A percentile compares a stretch with the other conserved stretches of the same genome.
These are phyloP conservation scores for Backusella liffmaniae DNA, from an alignment of 192 early-diverging fungal genomes.

Conservation along the genomic window DNA sequence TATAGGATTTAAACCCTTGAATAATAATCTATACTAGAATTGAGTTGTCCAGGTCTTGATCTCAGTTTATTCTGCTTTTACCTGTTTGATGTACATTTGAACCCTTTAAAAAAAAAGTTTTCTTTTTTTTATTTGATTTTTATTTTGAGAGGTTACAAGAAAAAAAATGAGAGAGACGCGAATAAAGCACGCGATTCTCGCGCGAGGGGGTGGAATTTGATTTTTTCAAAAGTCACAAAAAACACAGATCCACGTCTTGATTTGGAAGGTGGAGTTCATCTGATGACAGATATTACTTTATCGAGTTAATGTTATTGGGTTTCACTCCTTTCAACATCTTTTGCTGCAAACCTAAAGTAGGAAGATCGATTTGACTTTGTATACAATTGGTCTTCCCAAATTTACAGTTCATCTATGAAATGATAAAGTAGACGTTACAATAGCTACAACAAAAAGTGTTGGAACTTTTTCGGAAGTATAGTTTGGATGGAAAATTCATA, in stretches of 20 bases:
- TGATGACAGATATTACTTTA: not conserved
- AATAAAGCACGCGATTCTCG: not conserved
- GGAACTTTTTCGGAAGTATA: too few relatives aligned
- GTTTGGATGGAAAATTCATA: too few relatives aligned
- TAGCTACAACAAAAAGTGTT: too few relatives aligned
- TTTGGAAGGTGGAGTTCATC: not conserved
- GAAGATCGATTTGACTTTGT: too few relatives aligned
- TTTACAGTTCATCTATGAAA: too few relatives aligned
- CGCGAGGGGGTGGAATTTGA: not conserved
- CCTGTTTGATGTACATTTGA: not conserved
- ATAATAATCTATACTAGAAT: conserved; percentile 74
- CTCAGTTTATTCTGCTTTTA: not conserved
- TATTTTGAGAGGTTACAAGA: not conserved
- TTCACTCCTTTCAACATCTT: too few relatives aligned
- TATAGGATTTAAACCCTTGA: conserved; percentile 99
- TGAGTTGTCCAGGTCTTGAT: not conserved
- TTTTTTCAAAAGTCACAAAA: not conserved
- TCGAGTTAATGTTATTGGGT: not conserved
- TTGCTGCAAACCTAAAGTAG: too few relatives aligned
- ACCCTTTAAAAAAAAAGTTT: not conserved
- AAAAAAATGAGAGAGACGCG: not conserved
- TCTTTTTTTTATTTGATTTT: too few relatives aligned
- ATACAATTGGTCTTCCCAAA: too few relatives aligned
- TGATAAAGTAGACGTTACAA: too few relatives aligned
- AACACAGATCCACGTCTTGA: not conserved